Base-by-base conservation (phyloP, 441 rosid genomes). In the Eutrema salsugineum region DNA sequence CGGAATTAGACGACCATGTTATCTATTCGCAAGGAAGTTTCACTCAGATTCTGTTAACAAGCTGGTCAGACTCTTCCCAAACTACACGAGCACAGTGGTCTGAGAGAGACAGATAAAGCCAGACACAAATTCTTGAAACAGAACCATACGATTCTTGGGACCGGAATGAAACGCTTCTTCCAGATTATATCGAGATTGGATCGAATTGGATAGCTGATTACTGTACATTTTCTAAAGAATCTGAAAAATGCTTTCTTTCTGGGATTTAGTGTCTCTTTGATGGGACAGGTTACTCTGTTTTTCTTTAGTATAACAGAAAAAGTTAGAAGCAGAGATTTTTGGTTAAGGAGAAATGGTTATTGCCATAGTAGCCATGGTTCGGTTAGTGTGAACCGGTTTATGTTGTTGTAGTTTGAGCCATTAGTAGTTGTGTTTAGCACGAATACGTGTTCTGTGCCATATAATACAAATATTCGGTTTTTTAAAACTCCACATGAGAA, bases 11-110 rank as follows among this genome's bases (percentile, higher is more conserved):
- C 87, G 96, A 20, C 99, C 99, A 0, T 95, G 99, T 60, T 89
- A 87, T 86, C 82, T 95, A 43, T 92, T 92, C 6, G 99, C 96
- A 0, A 85, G 99, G 86, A 95, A 95, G 82, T 92, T 95, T 81
- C 79, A 85, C 58, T 88, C 93, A 0, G 88, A 87, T 64, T 73
- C 99, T 38, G 78, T 87, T n/a, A 84, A 88, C 77, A 87, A 82
- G 63, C 75, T 95, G 79, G 59, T 89, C 81, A 84, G 79, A 46
- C 88, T 90, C 68, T 91, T 92, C 80, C 81, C 92, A 63, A 93
- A 89, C 64, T 89, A 87, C 83, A 83, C 97, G 6, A 73, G 20
- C 55, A 60, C 72, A 53, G 69, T 81, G 46, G 66, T 82, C 48
- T 88, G 79, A 85, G 32, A 19, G 43, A 35, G 76, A n/a, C 76